Evolutionary conservation across 371 early-diverging fungal species (phyloP).

Genomic region (Blakeslea trispora): DNA sequence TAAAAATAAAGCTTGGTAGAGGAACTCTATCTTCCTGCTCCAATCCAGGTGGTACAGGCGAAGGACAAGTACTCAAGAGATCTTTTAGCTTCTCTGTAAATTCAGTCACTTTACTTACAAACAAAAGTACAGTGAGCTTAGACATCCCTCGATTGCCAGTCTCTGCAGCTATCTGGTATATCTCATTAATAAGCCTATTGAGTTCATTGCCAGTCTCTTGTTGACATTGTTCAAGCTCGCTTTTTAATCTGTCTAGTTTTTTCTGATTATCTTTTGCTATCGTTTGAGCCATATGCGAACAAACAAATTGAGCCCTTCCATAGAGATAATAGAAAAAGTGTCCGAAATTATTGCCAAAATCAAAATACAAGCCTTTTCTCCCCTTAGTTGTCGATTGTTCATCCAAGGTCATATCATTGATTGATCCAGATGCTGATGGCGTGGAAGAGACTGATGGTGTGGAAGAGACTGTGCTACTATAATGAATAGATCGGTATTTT

Average conservation of each 20-base stretch:
- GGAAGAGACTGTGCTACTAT: neutral
- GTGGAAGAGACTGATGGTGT: too few relatives aligned
- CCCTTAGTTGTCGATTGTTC: too few relatives aligned
- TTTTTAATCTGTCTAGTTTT: neutral
- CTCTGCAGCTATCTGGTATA: neutral
- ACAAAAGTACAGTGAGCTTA: neutral
- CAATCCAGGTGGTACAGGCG: neutral
- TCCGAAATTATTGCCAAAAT: constrained; percentile 12
- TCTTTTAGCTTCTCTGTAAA: neutral
- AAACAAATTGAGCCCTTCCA: constrained; percentile 8
- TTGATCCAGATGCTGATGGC: too few relatives aligned
- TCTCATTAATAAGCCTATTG: neutral
- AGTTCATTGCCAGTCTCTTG: neutral
- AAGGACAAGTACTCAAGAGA: neutral
- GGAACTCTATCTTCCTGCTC: neutral
- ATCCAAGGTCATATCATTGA: too few relatives aligned
- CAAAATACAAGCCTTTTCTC: constrained; percentile 2
- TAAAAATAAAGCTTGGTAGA: neutral
- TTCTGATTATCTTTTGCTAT: neutral
- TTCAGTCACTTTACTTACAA: neutral
- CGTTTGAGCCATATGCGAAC: neutral
- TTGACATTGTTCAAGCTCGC: neutral
- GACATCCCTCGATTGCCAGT: neutral
- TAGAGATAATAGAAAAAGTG: constrained; percentile 19
- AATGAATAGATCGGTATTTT: neutral